Percentiles rank a stretch among this genome's conserved stretches.
phyloP scores from a whole-genome alignment of 805 yeast species.

The Brettanomyces bruxellensis region DNA sequence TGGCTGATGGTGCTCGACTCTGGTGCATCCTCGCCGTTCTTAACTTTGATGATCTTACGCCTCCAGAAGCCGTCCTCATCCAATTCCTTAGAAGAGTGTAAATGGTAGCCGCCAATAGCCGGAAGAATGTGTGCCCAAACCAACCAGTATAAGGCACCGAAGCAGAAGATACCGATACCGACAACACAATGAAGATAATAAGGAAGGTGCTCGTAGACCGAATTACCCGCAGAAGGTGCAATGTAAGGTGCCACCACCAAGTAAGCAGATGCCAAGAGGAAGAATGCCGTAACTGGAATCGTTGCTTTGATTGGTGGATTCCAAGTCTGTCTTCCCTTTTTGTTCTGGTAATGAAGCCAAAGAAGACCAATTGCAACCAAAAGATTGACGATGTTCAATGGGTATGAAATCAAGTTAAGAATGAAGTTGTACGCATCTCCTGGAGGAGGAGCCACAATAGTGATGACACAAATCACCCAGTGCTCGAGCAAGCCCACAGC shows the following conservation, averaged over 20 bases:
- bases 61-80: constrained; percentile 64
- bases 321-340: constrained; percentile 49
- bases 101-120: constrained; percentile 38
- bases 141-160: constrained; percentile 61
- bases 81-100: constrained; percentile 43
- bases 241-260: constrained; percentile 70
- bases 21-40: background rate
- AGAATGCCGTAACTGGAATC: constrained; percentile 53
- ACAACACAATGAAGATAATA: constrained; percentile 63
- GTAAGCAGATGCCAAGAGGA: constrained; percentile 56
- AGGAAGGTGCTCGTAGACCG: constrained; percentile 62
- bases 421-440: constrained; percentile 83
- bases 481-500: constrained; percentile 65
- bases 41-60: constrained; percentile 40
- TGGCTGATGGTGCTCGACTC: no score
- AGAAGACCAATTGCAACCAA: constrained; percentile 20
- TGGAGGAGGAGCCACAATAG: constrained; percentile 73
- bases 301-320: constrained; percentile 64
- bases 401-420: constrained; percentile 70
- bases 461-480: constrained; percentile 64
- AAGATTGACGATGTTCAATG: constrained; percentile 67
- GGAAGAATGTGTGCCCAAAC: constrained; percentile 57
- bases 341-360: constrained; percentile 45
- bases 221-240: constrained; percentile 60
- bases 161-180: constrained; percentile 65